Conservation (phyloP, 2,329 filamentous ascomycete genomes). For the Camptophora hylomeconis region DNA sequence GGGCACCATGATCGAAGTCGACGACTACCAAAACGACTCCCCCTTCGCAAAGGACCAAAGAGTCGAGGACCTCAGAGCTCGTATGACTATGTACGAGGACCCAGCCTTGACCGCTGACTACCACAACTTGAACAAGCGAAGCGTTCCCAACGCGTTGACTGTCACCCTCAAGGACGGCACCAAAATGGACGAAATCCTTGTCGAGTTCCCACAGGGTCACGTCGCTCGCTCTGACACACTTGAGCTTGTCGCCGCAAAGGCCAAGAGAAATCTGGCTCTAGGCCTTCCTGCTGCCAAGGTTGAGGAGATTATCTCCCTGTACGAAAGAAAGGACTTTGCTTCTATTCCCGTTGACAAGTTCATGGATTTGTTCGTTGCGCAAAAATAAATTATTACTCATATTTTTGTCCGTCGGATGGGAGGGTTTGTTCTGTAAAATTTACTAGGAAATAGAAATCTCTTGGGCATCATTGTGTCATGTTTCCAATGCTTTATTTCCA, state of each 20-base stretch:
- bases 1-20: slow-evolving; percentile 84
- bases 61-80: slow-evolving; percentile 80
- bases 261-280: slow-evolving; percentile 75
- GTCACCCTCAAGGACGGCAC: slow-evolving; percentile 93
- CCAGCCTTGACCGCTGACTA: slow-evolving; percentile 89
- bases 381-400: too few species aligned
- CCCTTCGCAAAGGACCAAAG: slow-evolving; percentile 84
- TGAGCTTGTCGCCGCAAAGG: slow-evolving; percentile 92
- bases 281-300: slow-evolving; percentile 70
- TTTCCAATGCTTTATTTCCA: too few species aligned
- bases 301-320: slow-evolving; percentile 68
- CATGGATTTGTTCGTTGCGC: slow-evolving; percentile 68
- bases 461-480: too few species aligned
- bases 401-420: too few species aligned
- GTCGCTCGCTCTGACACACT: slow-evolving; percentile 84
- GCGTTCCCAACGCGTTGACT: slow-evolving; percentile 92
- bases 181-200: slow-evolving; percentile 73
- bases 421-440: too few species aligned
- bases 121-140: slow-evolving; percentile 83
- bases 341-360: slow-evolving; percentile 80
- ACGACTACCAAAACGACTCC: slow-evolving; percentile 82
- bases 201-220: slow-evolving; percentile 92
- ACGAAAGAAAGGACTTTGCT: slow-evolving; percentile 64
- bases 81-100: slow-evolving; percentile 94
- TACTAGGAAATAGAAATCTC: too few species aligned